Evolutionary conservation across 257 asterid genomes (phyloP).

Genomic region (Scutellaria galericulata): DNA sequence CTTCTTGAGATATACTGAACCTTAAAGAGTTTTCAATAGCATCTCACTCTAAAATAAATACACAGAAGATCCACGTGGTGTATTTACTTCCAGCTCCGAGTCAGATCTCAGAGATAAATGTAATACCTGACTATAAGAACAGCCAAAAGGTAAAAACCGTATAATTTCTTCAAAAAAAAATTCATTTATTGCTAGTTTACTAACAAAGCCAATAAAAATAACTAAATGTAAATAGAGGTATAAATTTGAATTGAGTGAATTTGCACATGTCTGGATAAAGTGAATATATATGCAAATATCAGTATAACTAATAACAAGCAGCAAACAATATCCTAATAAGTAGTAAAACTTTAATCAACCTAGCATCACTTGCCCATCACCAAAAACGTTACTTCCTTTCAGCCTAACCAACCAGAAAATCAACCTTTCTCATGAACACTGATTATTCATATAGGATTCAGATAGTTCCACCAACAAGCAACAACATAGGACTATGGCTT

Average conservation of each 20-base stretch:
- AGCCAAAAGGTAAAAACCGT: neutral
- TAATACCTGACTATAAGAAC: neutral
- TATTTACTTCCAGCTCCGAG: neutral
- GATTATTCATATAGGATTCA: neutral
- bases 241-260: neutral
- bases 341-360: too few relatives aligned
- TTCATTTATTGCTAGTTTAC: neutral
- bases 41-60: neutral
- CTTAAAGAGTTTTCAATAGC: constrained; percentile 4
- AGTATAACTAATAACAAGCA: neutral
- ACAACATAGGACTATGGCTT: neutral
- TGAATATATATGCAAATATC: neutral
- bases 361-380: too few relatives aligned
- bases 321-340: neutral
- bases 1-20: neutral
- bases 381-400: too few relatives aligned
- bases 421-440: neutral
- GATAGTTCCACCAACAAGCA: neutral
- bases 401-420: too few relatives aligned
- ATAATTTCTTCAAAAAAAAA: neutral
- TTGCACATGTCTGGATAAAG: neutral
- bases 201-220: neutral
- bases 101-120: neutral
- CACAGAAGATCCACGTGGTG: neutral
- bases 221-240: neutral